A percentile compares a stretch with the other conserved stretches of the same genome.
phyloP scores from a whole-genome alignment of 78 protist genomes.

The Capsaspora owczarzaki region DNA sequence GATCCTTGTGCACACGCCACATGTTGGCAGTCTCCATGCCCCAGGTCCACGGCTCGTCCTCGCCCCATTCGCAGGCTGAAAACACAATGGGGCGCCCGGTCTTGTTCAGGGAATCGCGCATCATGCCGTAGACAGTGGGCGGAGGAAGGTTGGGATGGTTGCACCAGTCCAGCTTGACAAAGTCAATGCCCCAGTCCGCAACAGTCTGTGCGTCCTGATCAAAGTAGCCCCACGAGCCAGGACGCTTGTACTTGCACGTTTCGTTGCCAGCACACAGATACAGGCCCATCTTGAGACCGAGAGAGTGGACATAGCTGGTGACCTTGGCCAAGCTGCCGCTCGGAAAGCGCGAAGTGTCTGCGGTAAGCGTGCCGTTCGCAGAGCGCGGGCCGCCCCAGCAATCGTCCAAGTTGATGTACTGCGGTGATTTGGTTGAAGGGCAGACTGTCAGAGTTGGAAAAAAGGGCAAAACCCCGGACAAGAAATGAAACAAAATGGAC shows the following conservation, averaged over 20 bases:
- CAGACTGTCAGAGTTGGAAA: no score
- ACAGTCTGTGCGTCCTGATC: constrained; percentile 27
- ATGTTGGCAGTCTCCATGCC: no score
- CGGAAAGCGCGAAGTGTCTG: constrained; percentile 5
- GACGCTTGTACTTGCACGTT: neutral
- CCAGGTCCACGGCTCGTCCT: neutral
- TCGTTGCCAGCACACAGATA: neutral
- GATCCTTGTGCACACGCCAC: no score
- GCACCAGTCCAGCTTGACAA: constrained; percentile 25
- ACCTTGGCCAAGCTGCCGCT: neutral
- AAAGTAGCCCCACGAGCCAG: constrained; percentile 24
- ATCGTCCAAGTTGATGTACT: no score
- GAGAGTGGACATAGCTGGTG: neutral
- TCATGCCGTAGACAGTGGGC: neutral
- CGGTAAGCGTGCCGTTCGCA: no score
- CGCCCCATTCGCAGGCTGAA: constrained; percentile 4
- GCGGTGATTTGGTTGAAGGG: no score
- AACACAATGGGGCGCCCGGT: constrained; percentile 51
- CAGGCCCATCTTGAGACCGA: constrained; percentile 12
- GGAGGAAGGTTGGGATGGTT: neutral
- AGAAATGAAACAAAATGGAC: no score
- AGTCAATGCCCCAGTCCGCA: constrained; percentile 44
- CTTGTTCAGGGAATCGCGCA: constrained; percentile 40
- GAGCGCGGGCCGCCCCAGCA: no score
- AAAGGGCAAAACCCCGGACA: no score